phyloP scores from a whole-genome alignment of 2,329 filamentous ascomycete species.

The Sporothrix brunneoviolacea region DNA sequence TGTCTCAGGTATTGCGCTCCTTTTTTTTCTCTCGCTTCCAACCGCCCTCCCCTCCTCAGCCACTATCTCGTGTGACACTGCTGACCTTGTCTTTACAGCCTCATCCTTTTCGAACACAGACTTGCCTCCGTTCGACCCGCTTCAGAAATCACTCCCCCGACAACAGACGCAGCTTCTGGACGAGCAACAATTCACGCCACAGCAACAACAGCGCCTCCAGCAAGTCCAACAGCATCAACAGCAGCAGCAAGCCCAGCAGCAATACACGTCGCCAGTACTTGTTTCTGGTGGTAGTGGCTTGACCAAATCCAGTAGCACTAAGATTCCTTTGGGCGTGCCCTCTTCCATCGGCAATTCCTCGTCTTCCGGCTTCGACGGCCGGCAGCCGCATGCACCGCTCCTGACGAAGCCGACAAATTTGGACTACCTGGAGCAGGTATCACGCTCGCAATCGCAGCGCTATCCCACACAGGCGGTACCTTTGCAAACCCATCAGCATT shows the following conservation, averaged over 20 bases:
- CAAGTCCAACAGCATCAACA: slow-evolving; percentile 27
- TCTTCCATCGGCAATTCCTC: background rate
- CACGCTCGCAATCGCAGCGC: slow-evolving; percentile 47
- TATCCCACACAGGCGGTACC: slow-evolving; percentile 30
- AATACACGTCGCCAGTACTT: slow-evolving; percentile 18
- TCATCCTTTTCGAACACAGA: slow-evolving; percentile 15
- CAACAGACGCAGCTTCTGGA: slow-evolving; percentile 4
- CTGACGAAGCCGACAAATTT: slow-evolving; percentile 18
- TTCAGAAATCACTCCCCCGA: background rate
- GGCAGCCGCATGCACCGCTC: slow-evolving; percentile 24
- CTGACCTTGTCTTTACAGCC: slow-evolving; percentile 11
- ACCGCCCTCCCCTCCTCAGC: background rate
- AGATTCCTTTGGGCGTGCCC: slow-evolving; percentile 2
- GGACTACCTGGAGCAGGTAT: slow-evolving; percentile 43
- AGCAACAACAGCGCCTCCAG: slow-evolving; percentile 25
- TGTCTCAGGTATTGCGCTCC: slow-evolving; percentile 2
- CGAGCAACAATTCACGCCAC: slow-evolving; percentile 18
- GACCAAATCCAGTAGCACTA: slow-evolving; percentile 27
- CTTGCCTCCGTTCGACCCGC: slow-evolving; percentile 15
- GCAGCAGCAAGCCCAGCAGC: slow-evolving; percentile 23
- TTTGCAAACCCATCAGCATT: slow-evolving; percentile 27
- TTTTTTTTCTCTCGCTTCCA: background rate
- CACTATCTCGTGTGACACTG: background rate
- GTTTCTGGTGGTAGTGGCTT: slow-evolving; percentile 16
- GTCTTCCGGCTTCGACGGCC: slow-evolving; percentile 16